Conservation (phyloP, 139 green algal species). For the Nannochloris sp. region DNA sequence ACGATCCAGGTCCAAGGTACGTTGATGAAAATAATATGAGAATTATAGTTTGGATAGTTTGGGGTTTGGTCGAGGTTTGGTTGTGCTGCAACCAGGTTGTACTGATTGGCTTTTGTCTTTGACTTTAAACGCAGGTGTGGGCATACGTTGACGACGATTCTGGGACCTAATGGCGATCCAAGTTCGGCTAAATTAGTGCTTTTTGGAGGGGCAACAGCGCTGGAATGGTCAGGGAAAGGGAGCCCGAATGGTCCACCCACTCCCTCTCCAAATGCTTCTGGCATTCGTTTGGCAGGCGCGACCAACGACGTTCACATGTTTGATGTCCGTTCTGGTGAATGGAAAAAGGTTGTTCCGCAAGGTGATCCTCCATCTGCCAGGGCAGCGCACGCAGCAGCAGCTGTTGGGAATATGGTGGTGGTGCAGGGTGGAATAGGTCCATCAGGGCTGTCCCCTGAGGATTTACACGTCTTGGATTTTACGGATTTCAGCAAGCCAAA, state of each 20-base stretch:
- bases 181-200: constrained; percentile 68
- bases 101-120: not conserved
- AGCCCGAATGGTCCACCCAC: constrained; percentile 16
- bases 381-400: constrained; percentile 92
- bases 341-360: constrained; percentile 66
- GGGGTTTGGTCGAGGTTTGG: not conserved
- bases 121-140: constrained; percentile 57
- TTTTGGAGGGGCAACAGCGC: constrained; percentile 85
- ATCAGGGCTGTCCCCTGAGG: constrained; percentile 83
- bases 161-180: constrained; percentile 56
- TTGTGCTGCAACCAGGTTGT: too few relatives aligned
- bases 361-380: constrained; percentile 86
- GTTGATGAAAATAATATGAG: not conserved
- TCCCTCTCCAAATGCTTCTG: constrained; percentile 24
- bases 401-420: constrained; percentile 97
- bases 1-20: constrained; percentile 27
- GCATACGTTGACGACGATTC: constrained; percentile 85
- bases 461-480: constrained; percentile 98
- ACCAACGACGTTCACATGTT: constrained; percentile 92
- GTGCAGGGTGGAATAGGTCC: constrained; percentile 93
- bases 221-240: constrained; percentile 57
- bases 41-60: not conserved
- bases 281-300: constrained; percentile 77
- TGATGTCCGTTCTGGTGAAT: constrained; percentile 74
- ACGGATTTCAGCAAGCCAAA: constrained; percentile 76